Percentiles rank a stretch among this genome's conserved stretches.
Conservation (phyloP, 2,329 filamentous ascomycete genomes). For the Phyllosticta ampelicida region DNA sequence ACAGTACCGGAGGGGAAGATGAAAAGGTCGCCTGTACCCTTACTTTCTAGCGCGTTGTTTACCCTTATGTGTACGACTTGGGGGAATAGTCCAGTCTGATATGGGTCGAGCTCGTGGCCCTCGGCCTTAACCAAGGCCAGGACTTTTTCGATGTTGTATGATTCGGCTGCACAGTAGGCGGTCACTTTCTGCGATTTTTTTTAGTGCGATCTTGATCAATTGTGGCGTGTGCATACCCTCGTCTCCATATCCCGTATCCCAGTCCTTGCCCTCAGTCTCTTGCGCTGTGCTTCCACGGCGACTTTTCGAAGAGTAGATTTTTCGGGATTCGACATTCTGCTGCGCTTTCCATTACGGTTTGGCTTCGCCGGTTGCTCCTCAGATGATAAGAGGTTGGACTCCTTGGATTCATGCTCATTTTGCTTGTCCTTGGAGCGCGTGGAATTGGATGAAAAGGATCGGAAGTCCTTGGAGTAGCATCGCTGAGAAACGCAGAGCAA, state of each 20-base stretch:
- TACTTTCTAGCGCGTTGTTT: conserved; percentile 35
- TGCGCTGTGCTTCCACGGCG: conserved; percentile 68
- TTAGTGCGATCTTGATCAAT: background rate
- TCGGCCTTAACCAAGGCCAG: conserved; percentile 45
- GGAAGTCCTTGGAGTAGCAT: background rate
- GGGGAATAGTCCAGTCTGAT: conserved; percentile 50
- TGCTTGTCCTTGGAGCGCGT: background rate
- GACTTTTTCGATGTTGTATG: conserved; percentile 51
- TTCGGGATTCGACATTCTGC: background rate
- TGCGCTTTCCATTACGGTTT: background rate
- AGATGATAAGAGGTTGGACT: background rate
- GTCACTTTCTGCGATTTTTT: conserved; percentile 40
- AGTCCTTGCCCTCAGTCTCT: conserved; percentile 36
- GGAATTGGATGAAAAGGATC: background rate
- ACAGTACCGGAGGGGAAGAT: conserved; percentile 92
- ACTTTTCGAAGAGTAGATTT: conserved; percentile 66
- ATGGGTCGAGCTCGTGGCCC: conserved; percentile 53
- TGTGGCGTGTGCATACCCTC: background rate
- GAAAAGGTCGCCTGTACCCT: conserved; percentile 71
- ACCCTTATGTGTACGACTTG: conserved; percentile 53
- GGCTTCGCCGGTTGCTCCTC: background rate
- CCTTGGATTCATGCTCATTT: background rate
- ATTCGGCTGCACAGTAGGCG: conserved; percentile 57
- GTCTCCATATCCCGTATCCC: conserved; percentile 20
- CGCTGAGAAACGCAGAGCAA: background rate